Evolutionary conservation across 129 eudicot genomes (phyloP), one percentile per base, ranked within the genome.

Genomic region (Mikania micrantha): DNA sequence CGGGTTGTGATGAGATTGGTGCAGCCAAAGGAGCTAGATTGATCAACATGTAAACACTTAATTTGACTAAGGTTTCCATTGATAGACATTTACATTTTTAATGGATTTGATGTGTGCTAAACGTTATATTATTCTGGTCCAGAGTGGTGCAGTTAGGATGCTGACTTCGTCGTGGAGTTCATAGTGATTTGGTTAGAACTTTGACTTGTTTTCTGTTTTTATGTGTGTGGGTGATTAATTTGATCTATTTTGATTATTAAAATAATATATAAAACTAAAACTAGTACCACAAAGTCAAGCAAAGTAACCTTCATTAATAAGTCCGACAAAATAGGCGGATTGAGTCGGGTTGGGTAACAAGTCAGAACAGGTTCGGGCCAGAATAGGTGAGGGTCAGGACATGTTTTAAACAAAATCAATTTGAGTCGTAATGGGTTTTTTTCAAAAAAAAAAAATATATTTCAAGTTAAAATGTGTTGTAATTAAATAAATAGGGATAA

Each of bases 71-170:
- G 41, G 41, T 66, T 66, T 5, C 41, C 71, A 45, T 45, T 45
- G 58, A 28, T 44, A 66, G 71, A 44, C 21, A 47, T 45, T 6
- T n/a, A n/a, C n/a, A n/a, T n/a, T n/a, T n/a, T n/a, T 12, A 28
- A 44, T 66, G 71, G 16, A 25, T 22, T 15, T 28, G 53, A 64
- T 41, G 54, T 45, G 45, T 19, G 72, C 45, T n/a, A n/a, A n/a
- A 48, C 31, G 29, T 29, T 66, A 67, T 48, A 27, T n/a, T 45
- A 66, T 44, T 66, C 27, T 44, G 72, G 45, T 48, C 45, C 17
- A 67, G 29, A 67, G 72, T 67, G 72, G 60, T 48, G 72, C 60
- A 47, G 60, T 42, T 40, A 29, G 54, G 54, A 64, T 64, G 52
- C 42, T 64, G 70, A 64, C 70, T 25, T 42, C n/a, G 56, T 27